Evolutionary conservation across 2,329 filamentous ascomycete genomes (phyloP).

Genomic region (Parascedosporium putredinis): DNA sequence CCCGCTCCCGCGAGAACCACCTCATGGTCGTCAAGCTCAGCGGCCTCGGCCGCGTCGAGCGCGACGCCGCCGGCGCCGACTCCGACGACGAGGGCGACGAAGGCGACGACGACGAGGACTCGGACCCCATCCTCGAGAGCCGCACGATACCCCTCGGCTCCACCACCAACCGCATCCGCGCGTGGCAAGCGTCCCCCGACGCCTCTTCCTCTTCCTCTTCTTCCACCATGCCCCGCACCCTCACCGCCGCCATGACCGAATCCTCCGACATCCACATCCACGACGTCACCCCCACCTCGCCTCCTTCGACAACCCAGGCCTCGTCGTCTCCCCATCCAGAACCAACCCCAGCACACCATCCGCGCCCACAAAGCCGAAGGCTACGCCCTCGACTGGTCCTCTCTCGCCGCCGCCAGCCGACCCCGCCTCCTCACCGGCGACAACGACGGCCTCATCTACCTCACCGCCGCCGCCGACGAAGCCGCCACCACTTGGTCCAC

Average conservation of each 20-base stretch:
- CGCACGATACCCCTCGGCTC: conserved; percentile 76
- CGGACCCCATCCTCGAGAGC: conserved; percentile 89
- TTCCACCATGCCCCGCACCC: conserved; percentile 60
- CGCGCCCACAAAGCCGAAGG: conserved; percentile 88
- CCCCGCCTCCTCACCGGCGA: conserved; percentile 87
- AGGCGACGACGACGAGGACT: conserved; percentile 57
- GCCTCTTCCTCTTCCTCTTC: conserved; percentile 31
- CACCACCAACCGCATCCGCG: conserved; percentile 88
- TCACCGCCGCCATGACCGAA: conserved; percentile 89
- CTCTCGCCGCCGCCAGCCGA: conserved; percentile 33
- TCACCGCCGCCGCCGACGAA: conserved; percentile 78
- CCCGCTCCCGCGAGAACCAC: conserved; percentile 74
- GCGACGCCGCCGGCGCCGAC: conserved; percentile 53
- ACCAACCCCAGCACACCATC: conserved; percentile 79
- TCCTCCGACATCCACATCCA: conserved; percentile 82
- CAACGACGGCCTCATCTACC: conserved; percentile 79
- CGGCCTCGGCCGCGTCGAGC: conserved; percentile 78
- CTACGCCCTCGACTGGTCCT: conserved; percentile 96
- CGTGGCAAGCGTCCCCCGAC: conserved; percentile 65
- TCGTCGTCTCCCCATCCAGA: conserved; percentile 68
- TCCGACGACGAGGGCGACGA: conserved; percentile 54
- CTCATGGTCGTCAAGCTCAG: conserved; percentile 95
- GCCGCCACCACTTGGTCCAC: conserved; percentile 83
- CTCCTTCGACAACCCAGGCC: conserved; percentile 84
- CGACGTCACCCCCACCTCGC: conserved; percentile 81